phyloP scores from a whole-genome alignment of 1,139 yeast species.

The Geotrichum armillariae region DNA sequence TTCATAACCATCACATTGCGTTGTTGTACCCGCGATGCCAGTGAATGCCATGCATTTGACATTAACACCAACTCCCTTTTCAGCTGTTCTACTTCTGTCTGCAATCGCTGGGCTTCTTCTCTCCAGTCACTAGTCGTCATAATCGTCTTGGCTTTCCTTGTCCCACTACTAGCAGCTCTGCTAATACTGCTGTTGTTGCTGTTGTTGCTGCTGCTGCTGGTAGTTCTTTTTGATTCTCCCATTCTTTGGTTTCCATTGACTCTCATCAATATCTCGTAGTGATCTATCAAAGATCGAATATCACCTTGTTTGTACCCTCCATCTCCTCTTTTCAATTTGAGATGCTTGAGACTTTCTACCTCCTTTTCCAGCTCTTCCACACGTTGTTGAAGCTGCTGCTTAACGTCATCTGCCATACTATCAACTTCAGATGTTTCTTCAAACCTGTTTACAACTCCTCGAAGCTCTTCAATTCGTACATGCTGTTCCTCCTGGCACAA shows the following conservation, averaged over 20 bases:
- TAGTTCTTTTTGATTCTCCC: not conserved
- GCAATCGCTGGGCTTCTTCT: not conserved
- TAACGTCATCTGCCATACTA: not conserved
- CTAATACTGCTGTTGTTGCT: not conserved
- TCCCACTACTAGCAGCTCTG: not conserved
- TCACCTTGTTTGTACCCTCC: conserved; percentile 2
- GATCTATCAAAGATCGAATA: conserved; percentile 18
- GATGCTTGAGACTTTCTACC: conserved; percentile 3
- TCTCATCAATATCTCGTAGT: conserved; percentile 19
- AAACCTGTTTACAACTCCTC: conserved; percentile 21
- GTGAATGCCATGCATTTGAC: conserved; percentile 35
- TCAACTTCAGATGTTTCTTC: conserved; percentile 9
- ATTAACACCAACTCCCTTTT: conserved; percentile 28
- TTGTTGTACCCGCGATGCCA: conserved; percentile 34
- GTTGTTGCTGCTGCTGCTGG: not conserved
- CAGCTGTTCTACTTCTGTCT: conserved; percentile 3
- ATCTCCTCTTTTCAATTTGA: not conserved
- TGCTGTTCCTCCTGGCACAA: conserved; percentile 14
- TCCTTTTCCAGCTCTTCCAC: conserved; percentile 8
- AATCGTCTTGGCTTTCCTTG: conserved; percentile 14
- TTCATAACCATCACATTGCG: conserved; percentile 31
- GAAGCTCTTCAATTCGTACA: conserved; percentile 13
- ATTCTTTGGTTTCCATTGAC: too few species aligned
- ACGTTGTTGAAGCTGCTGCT: not conserved
- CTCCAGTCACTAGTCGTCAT: conserved; percentile 19